A percentile compares a stretch with the other conserved stretches of the same genome.
Conservation (phyloP, 192 early-diverging fungal species). For the Coemansia reversa region DNA sequence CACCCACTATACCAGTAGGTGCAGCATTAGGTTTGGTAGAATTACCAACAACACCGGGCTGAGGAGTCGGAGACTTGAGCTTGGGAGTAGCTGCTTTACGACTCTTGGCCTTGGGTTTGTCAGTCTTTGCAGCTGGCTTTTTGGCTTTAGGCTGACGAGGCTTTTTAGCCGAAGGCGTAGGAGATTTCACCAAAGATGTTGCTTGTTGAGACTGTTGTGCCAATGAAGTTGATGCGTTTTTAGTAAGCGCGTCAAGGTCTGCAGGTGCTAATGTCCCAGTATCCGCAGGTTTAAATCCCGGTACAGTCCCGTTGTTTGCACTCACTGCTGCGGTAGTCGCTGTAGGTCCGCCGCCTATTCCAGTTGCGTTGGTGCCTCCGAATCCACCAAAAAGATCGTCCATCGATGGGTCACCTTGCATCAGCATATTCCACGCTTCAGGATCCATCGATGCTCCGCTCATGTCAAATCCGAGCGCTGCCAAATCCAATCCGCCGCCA, state of each 20-base stretch:
- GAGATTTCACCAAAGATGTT: constrained; percentile 20
- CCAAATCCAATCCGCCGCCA: constrained; percentile 21
- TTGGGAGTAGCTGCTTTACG: constrained; percentile 45
- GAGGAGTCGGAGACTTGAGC: constrained; percentile 49
- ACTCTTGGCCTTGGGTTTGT: constrained; percentile 21
- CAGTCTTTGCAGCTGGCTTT: neutral
- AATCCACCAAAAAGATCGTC: constrained; percentile 25
- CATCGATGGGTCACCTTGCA: constrained; percentile 41
- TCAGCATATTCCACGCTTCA: constrained; percentile 34
- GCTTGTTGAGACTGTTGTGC: constrained; percentile 4
- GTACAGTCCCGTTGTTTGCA: neutral
- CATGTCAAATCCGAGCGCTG: constrained; percentile 40
- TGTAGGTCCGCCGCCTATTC: neutral
- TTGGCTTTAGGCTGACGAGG: constrained; percentile 32
- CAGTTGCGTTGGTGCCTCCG: neutral
- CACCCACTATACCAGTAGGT: neutral
- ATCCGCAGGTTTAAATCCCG: neutral
- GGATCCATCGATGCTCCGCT: constrained; percentile 32
- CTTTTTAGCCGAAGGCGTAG: constrained; percentile 36
- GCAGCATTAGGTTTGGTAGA: neutral
- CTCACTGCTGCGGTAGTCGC: neutral
- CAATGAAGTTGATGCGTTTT: neutral
- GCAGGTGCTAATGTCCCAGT: constrained; percentile 35
- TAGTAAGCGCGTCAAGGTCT: constrained; percentile 36
- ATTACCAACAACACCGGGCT: neutral